phyloP scores from a whole-genome alignment of 2,329 filamentous ascomycete genomes.

The Ceratocystis destructans region DNA sequence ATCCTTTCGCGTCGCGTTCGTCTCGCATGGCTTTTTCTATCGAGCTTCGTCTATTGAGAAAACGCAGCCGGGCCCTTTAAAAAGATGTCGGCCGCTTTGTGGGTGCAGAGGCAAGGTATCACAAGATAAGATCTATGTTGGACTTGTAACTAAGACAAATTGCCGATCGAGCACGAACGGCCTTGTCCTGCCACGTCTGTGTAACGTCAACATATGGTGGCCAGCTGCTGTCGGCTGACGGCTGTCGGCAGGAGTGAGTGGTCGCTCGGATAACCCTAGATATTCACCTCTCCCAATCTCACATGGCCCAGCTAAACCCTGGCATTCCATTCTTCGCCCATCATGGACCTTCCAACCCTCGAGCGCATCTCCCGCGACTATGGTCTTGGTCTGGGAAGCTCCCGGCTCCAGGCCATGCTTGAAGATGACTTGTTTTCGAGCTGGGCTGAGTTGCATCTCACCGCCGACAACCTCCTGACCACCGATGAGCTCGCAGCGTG shows the following conservation, averaged over 20 bases:
- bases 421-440: slow-evolving; percentile 26
- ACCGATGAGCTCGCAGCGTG: slow-evolving; percentile 42
- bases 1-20: background rate
- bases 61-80: background rate
- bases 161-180: too few species aligned
- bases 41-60: background rate
- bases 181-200: background rate
- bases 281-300: background rate
- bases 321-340: background rate
- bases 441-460: slow-evolving; percentile 39
- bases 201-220: background rate
- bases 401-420: slow-evolving; percentile 28
- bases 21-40: background rate
- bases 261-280: background rate
- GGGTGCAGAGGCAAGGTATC: background rate
- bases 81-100: background rate
- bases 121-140: background rate
- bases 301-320: background rate
- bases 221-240: background rate
- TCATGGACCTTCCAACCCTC: slow-evolving; percentile 4
- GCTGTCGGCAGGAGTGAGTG: background rate
- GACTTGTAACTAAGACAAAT: too few species aligned
- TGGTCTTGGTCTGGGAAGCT: slow-evolving; percentile 27
- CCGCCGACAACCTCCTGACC: slow-evolving; percentile 38
- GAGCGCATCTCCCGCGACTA: slow-evolving; percentile 21